phyloP scores from a whole-genome alignment of 1,139 yeast genomes.

The Kodamaea ohmeri region DNA sequence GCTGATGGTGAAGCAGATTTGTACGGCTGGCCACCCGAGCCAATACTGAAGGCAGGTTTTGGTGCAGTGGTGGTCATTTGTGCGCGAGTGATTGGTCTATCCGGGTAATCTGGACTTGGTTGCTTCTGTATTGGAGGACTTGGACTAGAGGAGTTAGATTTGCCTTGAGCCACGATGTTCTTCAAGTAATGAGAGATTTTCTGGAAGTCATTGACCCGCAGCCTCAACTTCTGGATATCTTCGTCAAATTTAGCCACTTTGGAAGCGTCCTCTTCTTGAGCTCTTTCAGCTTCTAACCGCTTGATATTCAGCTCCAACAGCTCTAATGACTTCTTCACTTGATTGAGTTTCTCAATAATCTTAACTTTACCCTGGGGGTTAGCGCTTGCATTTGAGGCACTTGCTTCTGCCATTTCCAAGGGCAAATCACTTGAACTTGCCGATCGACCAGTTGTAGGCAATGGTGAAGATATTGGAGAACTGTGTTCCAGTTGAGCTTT shows the following conservation, averaged over 20 bases:
- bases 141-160: conserved; percentile 9
- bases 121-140: conserved; percentile 9
- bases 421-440: background rate
- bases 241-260: conserved; percentile 33
- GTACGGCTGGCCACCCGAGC: conserved; percentile 1
- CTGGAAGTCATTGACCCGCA: conserved; percentile 37
- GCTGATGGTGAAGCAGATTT: conserved; percentile 1
- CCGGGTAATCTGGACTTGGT: conserved; percentile 3
- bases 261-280: conserved; percentile 24
- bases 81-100: conserved; percentile 3
- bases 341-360: conserved; percentile 34
- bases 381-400: conserved; percentile 22
- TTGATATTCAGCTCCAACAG: conserved; percentile 42
- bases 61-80: conserved; percentile 8
- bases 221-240: conserved; percentile 34
- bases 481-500: conserved; percentile 16
- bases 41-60: conserved; percentile 9
- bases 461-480: conserved; percentile 3
- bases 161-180: conserved; percentile 30
- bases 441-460: conserved; percentile 8
- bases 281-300: conserved; percentile 27
- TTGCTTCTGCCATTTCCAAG: conserved; percentile 3
- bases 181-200: conserved; percentile 40
- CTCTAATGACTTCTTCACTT: conserved; percentile 34
- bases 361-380: conserved; percentile 1